Evolutionary conservation across 129 eudicot species (phyloP), one percentile per base, ranked within the genome.

Genomic region (Deinandra increscens): DNA sequence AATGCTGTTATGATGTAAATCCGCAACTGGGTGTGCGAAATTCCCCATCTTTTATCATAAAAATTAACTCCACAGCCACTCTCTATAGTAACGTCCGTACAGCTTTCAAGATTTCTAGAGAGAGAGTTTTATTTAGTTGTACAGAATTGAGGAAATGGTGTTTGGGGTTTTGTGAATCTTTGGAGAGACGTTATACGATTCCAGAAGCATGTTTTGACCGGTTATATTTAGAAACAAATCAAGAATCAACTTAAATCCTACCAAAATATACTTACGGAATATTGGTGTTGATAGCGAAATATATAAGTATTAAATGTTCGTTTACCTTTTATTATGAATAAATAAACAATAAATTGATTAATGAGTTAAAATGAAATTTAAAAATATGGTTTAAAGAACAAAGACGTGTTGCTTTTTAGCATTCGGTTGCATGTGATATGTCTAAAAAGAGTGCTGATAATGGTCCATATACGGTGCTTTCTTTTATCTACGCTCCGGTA

Each of bases 131-230:
- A n/a, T n/a, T n/a, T n/a, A n/a, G n/a, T n/a, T n/a, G n/a, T n/a
- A n/a, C n/a, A n/a, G n/a, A n/a, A n/a, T n/a, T n/a, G n/a, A n/a
- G 63, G 39, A 36, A 36, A 0, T 36, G 39, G 79, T 20, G 73
- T 73, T 59, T 82, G 84, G 86, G 90, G 79, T 77, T 75, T 79
- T 64, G 86, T 69, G 81, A 74, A 75, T 63, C 81, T 73, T 76
- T 82, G 82, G 84, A 76, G 77, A 60, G 76, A 73, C 87, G 87
- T 77, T 85, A 85, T 55, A 55, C 34, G 4, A 69, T 33, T 26
- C 68, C 59, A 60, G 44, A 45, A 60, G 58, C 37, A 45, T 61
- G 76, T 33, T 58, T 71, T 71, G 58, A 6, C 19, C n/a, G 26
- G 4, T 55, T 12, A 9, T 56, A 4, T 39, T 26, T 1, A 8